Base-by-base conservation (phyloP, 495 filamentous ascomycete species). In the Xylaria curta region DNA sequence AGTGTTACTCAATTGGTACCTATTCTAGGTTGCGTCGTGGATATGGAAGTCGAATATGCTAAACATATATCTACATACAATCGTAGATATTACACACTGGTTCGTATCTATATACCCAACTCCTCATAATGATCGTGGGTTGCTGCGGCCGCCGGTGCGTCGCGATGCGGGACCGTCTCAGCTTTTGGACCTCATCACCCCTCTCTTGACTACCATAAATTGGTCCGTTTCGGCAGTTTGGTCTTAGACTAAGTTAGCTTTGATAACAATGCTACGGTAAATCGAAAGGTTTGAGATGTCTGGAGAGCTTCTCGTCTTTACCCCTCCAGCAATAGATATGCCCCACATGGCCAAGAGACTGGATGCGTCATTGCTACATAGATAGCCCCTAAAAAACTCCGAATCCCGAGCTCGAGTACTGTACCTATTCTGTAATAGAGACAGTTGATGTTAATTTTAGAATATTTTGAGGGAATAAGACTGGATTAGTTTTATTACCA, bases 351-450 rank as follows among this genome's bases (percentile, higher is more conserved):
- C 64, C 47, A 67, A 54, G 64, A 54, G 19, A 15, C 47, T 19
- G 21, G 63, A 7, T 24, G 66, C 53, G 53, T 60, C 53, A 60
- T 69, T 36, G 33, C 33, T 13, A n/a, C n/a, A n/a, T n/a, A n/a
- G n/a, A n/a, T n/a, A n/a, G n/a, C 51, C 15, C 71, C 65, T 44
- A 64, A 44, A 12, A 21, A 73, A 44, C 65, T 73, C 71, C 71
- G 71, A 73, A 73, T 68, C 24, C 56, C 58, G 65, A 49, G 56
- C 8, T 61, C 19, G 10, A 31, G 24, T 31, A 13, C 6, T 17
- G 3, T 31, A 31, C 28, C 3, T 31, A 31, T 31, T 31, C 28
- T 31, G 28, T 31, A 31, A 31, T 3, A 31, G 28, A 31, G 3
- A 31, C 28, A 31, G 28, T 31, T 31, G 3, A 31, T 31, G 28